Conservation (phyloP, 495 filamentous ascomycete genomes). For the Corynascus novoguineensis region DNA sequence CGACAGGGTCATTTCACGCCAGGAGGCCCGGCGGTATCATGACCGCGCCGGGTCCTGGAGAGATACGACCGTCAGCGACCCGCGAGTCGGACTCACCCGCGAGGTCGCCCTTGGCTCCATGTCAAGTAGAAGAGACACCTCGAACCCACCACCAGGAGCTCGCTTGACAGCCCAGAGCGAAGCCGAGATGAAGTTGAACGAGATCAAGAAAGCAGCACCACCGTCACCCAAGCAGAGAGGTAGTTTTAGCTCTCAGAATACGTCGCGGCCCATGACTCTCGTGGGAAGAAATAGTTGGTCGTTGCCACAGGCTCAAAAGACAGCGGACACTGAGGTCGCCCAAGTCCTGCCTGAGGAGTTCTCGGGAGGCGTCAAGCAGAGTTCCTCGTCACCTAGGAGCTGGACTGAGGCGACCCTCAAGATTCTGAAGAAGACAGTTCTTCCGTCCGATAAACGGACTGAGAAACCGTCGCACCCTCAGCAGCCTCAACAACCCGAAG, state of each 20-base stretch:
- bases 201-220: constrained; percentile 29
- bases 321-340: constrained; percentile 19
- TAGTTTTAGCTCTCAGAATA: constrained; percentile 4
- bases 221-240: constrained; percentile 16
- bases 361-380: constrained; percentile 23
- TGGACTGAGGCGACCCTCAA: constrained; percentile 30
- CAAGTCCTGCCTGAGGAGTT: constrained; percentile 27
- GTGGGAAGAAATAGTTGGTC: constrained; percentile 34
- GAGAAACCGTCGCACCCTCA: constrained; percentile 6
- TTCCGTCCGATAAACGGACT: neutral
- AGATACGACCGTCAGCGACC: constrained; percentile 41
- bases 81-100: constrained; percentile 41
- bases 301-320: constrained; percentile 26
- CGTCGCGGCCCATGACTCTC: constrained; percentile 24
- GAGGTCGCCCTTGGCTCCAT: constrained; percentile 36
- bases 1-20: constrained; percentile 42
- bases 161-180: constrained; percentile 34
- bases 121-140: constrained; percentile 7
- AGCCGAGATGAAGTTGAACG: constrained; percentile 35
- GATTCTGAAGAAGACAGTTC: constrained; percentile 31
- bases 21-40: constrained; percentile 39
- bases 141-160: constrained; percentile 18
- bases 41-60: constrained; percentile 48
- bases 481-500: too few relatives aligned
- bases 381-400: constrained; percentile 26